Evolutionary conservation across 2,329 filamentous ascomycete species (phyloP).

Genomic region (Dactylellina drechsleri): DNA sequence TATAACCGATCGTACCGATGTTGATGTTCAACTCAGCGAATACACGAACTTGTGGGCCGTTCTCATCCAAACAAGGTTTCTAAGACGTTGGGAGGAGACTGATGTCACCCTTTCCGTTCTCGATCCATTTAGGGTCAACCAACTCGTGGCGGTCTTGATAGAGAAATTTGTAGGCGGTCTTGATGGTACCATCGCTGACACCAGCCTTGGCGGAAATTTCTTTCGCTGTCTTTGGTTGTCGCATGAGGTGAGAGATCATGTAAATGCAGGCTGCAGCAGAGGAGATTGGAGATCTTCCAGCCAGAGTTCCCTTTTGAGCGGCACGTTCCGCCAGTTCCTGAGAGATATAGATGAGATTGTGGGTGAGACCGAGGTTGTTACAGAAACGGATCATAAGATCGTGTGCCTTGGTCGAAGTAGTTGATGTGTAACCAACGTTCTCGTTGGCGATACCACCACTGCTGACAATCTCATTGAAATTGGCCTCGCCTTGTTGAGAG

Average conservation of each 20-base stretch:
- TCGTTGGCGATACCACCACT: constrained; percentile 64
- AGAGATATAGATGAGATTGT: constrained; percentile 81
- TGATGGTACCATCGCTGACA: constrained; percentile 96
- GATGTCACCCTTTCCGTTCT: constrained; percentile 75
- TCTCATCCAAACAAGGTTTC: constrained; percentile 41
- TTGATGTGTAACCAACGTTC: constrained; percentile 72
- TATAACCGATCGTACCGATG: background rate
- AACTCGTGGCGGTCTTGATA: constrained; percentile 78
- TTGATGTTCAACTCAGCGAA: constrained; percentile 1
- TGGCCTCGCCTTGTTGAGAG: constrained; percentile 74
- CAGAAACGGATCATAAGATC: constrained; percentile 92
- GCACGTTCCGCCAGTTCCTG: constrained; percentile 81
- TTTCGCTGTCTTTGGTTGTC: constrained; percentile 79
- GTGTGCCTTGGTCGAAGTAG: constrained; percentile 79
- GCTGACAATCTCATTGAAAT: constrained; percentile 65
- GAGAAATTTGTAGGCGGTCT: constrained; percentile 90
- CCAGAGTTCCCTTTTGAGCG: constrained; percentile 79
- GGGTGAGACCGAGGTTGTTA: constrained; percentile 79
- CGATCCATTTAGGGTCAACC: constrained; percentile 79
- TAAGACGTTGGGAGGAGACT: constrained; percentile 74
- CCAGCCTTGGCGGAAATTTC: constrained; percentile 85
- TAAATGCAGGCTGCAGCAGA: constrained; percentile 96
- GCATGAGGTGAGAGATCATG: constrained; percentile 89
- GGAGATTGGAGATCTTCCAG: constrained; percentile 91
- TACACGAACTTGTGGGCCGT: constrained; percentile 16